These are phyloP conservation scores for Mycena sanguinolenta DNA, from an alignment of 768 basidiomycete species.

Conservation along the genomic window DNA sequence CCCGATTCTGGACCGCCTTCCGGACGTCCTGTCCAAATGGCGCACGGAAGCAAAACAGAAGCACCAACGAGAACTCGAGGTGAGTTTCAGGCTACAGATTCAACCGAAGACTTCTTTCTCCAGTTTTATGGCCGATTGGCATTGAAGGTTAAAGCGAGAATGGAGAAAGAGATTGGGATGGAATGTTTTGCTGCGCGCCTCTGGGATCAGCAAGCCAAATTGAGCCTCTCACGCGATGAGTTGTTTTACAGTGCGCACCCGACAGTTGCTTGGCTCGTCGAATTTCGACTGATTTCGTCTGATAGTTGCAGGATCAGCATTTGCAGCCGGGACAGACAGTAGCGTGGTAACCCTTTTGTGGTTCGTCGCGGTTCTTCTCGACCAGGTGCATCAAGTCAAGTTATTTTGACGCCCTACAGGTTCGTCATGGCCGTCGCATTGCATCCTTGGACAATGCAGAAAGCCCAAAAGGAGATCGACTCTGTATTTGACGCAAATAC, in stretches of 20 bases:
- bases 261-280: background rate
- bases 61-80: background rate
- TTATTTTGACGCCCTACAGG: background rate
- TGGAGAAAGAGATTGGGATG: background rate
- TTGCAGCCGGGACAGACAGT: conserved; percentile 12
- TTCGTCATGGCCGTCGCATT: conserved; percentile 10
- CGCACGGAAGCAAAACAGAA: background rate
- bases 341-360: conserved; percentile 8
- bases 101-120: background rate
- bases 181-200: conserved; percentile 15
- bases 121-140: background rate
- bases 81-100: background rate
- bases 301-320: conserved; percentile 6
- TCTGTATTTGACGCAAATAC: conserved; percentile 3
- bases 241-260: conserved; percentile 6
- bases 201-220: conserved; percentile 3
- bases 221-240: background rate
- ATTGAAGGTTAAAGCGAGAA: background rate
- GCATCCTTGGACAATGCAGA: background rate
- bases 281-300: background rate
- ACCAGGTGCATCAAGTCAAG: background rate
- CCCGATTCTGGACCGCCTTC: background rate
- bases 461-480: conserved; percentile 16
- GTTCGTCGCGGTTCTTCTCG: background rate
- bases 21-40: background rate